phyloP scores from a whole-genome alignment of 306 rosid species.

The Trifolium pratense region DNA sequence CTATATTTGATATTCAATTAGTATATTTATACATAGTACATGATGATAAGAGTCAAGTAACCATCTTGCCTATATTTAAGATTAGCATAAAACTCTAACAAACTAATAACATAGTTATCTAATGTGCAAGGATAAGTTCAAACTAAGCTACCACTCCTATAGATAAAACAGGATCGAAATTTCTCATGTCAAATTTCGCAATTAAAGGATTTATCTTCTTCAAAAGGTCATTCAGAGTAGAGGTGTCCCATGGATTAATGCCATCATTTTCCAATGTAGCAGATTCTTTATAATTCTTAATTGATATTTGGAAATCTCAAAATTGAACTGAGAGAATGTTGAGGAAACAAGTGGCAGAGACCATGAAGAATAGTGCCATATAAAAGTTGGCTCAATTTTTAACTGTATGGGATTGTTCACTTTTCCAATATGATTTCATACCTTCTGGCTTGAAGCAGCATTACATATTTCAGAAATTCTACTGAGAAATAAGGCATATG shows the following conservation, averaged over 20 bases:
- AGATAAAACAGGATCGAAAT: slow-evolving; percentile 32
- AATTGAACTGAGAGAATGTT: slow-evolving; percentile 18
- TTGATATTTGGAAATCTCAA: slow-evolving; percentile 36
- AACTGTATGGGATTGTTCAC: slow-evolving; percentile 30
- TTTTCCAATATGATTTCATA: slow-evolving; percentile 38
- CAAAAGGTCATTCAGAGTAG: slow-evolving; percentile 56
- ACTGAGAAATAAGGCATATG: slow-evolving; percentile 60
- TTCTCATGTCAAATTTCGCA: slow-evolving; percentile 62
- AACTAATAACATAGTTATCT: too few relatives aligned
- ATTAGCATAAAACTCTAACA: too few relatives aligned
- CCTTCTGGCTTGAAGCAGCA: slow-evolving; percentile 57
- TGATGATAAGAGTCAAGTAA: too few relatives aligned
- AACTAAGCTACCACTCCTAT: too few relatives aligned
- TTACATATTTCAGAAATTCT: slow-evolving; percentile 63
- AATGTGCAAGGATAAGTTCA: too few relatives aligned
- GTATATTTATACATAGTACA: too few relatives aligned
- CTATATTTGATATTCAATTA: too few relatives aligned
- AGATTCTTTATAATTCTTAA: slow-evolving; percentile 37
- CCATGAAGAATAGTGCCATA: slow-evolving; percentile 16
- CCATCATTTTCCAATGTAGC: slow-evolving; percentile 35
- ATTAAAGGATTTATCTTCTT: slow-evolving; percentile 59
- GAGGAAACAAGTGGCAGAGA: slow-evolving; percentile 27
- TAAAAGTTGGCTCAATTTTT: slow-evolving; percentile 23
- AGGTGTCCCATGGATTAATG: slow-evolving; percentile 85
- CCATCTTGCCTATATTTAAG: too few relatives aligned